phyloP scores from a whole-genome alignment of 2,329 filamentous ascomycete species.

The Orbilia oligospora region DNA sequence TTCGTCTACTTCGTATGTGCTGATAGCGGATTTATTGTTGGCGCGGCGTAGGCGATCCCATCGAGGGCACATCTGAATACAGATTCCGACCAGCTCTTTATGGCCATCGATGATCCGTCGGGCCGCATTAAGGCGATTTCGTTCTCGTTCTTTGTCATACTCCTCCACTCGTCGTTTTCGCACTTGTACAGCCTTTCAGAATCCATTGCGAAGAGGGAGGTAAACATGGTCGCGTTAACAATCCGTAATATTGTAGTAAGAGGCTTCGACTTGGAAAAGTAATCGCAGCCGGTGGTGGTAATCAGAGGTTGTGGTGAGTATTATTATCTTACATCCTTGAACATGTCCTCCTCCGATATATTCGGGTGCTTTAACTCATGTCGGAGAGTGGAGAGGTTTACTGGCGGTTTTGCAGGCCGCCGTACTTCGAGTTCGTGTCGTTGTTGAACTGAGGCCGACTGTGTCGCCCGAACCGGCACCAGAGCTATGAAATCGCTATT shows the following conservation, averaged over 20 bases:
- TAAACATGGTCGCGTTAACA: constrained; percentile 53
- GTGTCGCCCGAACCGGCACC: constrained; percentile 34
- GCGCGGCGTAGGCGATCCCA: constrained; percentile 56
- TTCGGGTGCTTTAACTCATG: constrained; percentile 57
- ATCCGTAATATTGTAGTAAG: constrained; percentile 34
- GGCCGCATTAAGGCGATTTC: constrained; percentile 36
- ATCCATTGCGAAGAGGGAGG: constrained; percentile 37
- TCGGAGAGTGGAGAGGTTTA: constrained; percentile 46
- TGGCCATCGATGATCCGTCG: constrained; percentile 20
- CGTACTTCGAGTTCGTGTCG: constrained; percentile 43
- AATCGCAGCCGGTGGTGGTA: constrained; percentile 30
- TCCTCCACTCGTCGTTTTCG: constrained; percentile 58
- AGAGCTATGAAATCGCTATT: constrained; percentile 50
- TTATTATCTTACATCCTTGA: constrained; percentile 61
- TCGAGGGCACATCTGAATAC: constrained; percentile 54
- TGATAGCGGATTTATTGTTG: constrained; percentile 58
- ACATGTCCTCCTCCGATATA: constrained; percentile 60
- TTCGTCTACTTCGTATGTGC: constrained; percentile 59
- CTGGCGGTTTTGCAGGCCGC: constrained; percentile 46
- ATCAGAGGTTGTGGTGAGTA: constrained; percentile 29
- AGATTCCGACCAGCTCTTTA: constrained; percentile 55
- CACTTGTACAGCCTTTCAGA: constrained; percentile 55
- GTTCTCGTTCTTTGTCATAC: constrained; percentile 52
- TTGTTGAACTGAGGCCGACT: constrained; percentile 32
- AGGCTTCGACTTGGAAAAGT: constrained; percentile 24